Evolutionary conservation across 345 rosid genomes (phyloP).

Genomic region (Eucalyptus regnans): DNA sequence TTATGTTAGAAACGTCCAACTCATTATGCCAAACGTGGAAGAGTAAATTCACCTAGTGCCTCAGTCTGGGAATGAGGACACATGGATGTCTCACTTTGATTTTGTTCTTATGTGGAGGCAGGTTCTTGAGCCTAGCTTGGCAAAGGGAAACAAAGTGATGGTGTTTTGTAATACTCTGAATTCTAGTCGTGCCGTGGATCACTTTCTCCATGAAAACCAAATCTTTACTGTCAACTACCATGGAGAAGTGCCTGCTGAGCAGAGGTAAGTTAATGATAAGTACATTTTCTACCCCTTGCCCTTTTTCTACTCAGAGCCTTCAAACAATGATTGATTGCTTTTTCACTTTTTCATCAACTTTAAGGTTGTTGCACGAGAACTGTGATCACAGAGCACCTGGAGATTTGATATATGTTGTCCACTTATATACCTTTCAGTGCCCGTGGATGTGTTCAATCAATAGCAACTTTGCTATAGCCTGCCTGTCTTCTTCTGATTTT

Average conservation of each 20-base stretch:
- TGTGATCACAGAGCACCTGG: neutral
- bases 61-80: neutral
- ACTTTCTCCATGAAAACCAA: slow-evolving; percentile 75
- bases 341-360: neutral
- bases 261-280: slow-evolving; percentile 38
- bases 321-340: neutral
- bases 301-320: neutral
- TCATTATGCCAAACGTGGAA: neutral
- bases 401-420: neutral
- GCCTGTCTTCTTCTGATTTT: neutral
- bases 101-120: slow-evolving; percentile 11
- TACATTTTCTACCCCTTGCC: neutral
- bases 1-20: neutral
- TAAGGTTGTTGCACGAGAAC: neutral
- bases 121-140: slow-evolving; percentile 96
- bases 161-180: slow-evolving; percentile 85
- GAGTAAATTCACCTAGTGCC: neutral
- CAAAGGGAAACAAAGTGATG: slow-evolving; percentile 93
- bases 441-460: neutral
- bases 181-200: slow-evolving; percentile 93
- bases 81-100: neutral
- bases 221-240: slow-evolving; percentile 84
- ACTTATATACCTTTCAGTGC: neutral
- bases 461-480: neutral
- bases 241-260: slow-evolving; percentile 92